Evolutionary conservation across 2,329 filamentous ascomycete genomes (phyloP).

Genomic region (Botrytis sinoallii): DNA sequence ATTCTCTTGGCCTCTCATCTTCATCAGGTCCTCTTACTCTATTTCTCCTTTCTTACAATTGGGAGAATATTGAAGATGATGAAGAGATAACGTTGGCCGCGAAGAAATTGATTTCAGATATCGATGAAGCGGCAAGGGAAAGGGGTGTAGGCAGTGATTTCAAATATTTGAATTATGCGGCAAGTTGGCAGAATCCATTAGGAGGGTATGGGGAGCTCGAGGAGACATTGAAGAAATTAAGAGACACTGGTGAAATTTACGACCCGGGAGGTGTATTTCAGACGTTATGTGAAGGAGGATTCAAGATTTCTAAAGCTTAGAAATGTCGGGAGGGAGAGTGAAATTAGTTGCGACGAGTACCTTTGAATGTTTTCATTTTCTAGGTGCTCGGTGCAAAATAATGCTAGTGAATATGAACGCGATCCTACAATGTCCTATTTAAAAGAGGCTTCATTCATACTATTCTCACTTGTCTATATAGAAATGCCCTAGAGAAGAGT

Average conservation of each 20-base stretch:
- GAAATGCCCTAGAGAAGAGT: rapidly evolving
- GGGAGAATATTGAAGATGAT: not conserved
- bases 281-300: not conserved
- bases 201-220: not conserved
- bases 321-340: not conserved
- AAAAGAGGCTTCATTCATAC: not conserved
- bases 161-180: not conserved
- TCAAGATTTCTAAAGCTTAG: not conserved
- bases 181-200: not conserved
- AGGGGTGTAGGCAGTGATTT: not conserved
- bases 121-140: not conserved
- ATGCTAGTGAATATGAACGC: not conserved
- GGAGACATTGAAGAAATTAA: not conserved
- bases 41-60: not conserved
- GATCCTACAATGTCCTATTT: not conserved
- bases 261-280: not conserved
- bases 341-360: not conserved
- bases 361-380: not conserved
- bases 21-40: not conserved
- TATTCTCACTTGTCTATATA: not conserved
- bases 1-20: not conserved
- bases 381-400: not conserved
- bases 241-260: not conserved
- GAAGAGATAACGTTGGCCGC: not conserved
- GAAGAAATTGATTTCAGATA: not conserved